A percentile compares a stretch with the other conserved stretches of the same genome.
phyloP scores from a whole-genome alignment of 176 grass and related monocot species.

The Dactylis glomerata region DNA sequence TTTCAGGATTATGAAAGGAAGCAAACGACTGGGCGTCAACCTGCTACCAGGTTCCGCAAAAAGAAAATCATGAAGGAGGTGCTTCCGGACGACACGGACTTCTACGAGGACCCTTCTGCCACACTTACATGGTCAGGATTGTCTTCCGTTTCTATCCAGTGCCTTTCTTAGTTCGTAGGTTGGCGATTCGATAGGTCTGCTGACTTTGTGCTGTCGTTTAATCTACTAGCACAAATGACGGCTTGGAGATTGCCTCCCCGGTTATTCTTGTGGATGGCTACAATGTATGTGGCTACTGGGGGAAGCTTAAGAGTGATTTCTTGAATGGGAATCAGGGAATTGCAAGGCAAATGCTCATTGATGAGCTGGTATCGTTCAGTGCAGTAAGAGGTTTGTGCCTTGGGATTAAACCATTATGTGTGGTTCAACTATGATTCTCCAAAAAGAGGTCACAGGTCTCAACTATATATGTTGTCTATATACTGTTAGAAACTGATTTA shows the following conservation, averaged over 20 bases:
- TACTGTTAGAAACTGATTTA: neutral
- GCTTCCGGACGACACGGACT: slow-evolving; percentile 55
- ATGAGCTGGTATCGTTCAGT: slow-evolving; percentile 75
- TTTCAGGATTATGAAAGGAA: slow-evolving; percentile 66
- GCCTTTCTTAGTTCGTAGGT: neutral
- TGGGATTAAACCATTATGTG: neutral
- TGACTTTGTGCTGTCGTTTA: slow-evolving; percentile 27
- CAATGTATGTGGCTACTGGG: slow-evolving; percentile 94
- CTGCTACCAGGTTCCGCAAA: slow-evolving; percentile 66
- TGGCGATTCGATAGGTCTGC: neutral
- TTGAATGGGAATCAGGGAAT: slow-evolving; percentile 74
- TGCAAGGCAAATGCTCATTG: slow-evolving; percentile 82
- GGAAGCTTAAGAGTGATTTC: slow-evolving; percentile 86
- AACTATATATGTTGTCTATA: neutral
- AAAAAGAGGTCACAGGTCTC: neutral
- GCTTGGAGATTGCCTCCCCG: slow-evolving; percentile 62
- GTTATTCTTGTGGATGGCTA: slow-evolving; percentile 93
- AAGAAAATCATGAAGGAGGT: slow-evolving; percentile 83
- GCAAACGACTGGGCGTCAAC: slow-evolving; percentile 51
- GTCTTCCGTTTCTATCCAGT: slow-evolving; percentile 23
- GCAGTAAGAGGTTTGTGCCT: slow-evolving; percentile 61
- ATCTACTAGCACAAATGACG: slow-evolving; percentile 69
- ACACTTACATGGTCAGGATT: slow-evolving; percentile 67
- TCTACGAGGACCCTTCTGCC: slow-evolving; percentile 64
- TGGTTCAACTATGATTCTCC: neutral